These are phyloP conservation scores for Cladosporium sp. DNA, from an alignment of 2,329 filamentous ascomycete genomes.

Conservation along the genomic window DNA sequence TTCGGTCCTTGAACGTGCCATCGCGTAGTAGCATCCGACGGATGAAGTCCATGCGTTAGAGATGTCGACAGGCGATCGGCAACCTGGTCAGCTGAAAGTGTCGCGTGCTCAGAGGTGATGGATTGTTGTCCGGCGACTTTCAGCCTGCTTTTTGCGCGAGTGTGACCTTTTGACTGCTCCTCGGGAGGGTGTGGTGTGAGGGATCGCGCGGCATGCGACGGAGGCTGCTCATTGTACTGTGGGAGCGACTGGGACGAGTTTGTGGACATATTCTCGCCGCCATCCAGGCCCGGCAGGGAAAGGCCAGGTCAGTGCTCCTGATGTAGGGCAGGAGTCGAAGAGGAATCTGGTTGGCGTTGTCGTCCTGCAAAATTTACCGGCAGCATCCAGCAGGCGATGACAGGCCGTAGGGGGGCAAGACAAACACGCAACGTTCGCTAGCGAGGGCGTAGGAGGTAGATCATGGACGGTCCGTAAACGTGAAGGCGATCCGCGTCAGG, in stretches of 20 bases:
- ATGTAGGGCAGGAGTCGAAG: neutral
- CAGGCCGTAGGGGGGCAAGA: neutral
- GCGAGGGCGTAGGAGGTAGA: neutral
- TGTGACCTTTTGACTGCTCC: constrained; percentile 18
- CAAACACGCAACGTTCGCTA: neutral
- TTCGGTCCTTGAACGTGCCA: constrained; percentile 80
- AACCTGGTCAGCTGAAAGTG: constrained; percentile 70
- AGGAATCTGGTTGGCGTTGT: neutral
- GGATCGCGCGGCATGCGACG: constrained; percentile 11
- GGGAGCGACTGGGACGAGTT: constrained; percentile 53
- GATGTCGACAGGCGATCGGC: constrained; percentile 75
- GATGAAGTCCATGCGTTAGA: constrained; percentile 72
- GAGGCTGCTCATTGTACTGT: constrained; percentile 43
- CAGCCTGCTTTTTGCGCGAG: constrained; percentile 26
- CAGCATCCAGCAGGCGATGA: neutral
- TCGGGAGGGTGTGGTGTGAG: constrained; percentile 29
- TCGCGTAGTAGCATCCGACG: constrained; percentile 72
- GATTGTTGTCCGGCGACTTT: constrained; percentile 32
- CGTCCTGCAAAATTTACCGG: neutral
- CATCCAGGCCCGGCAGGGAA: constrained; percentile 18
- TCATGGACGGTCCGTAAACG: too few relatives aligned
- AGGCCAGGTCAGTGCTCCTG: constrained; percentile 1
- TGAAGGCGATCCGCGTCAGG: too few relatives aligned
- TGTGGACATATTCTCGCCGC: constrained; percentile 58
- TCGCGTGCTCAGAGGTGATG: constrained; percentile 49